A percentile compares a stretch with the other conserved stretches of the same genome.
phyloP scores from a whole-genome alignment of 768 basidiomycete species.

The Gelatoporia subvermispora region DNA sequence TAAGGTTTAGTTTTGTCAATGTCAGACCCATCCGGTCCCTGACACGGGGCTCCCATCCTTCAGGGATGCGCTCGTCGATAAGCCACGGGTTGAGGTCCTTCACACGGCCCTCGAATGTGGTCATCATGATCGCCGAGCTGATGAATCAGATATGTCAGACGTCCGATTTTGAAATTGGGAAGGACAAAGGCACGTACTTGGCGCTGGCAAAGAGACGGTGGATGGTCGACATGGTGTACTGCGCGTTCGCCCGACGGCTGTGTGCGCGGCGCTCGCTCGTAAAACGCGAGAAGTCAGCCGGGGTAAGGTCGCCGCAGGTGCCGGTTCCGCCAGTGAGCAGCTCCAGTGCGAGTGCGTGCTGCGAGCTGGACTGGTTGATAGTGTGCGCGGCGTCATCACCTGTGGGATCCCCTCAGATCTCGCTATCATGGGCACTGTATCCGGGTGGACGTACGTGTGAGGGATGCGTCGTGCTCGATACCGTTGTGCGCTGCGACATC shows the following conservation, averaged over 20 bases:
- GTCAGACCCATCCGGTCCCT: constrained; percentile 57
- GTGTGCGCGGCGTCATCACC: not conserved
- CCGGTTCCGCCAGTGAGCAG: constrained; percentile 54
- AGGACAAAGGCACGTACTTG: constrained; percentile 36
- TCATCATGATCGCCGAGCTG: constrained; percentile 59
- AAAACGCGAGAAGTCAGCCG: constrained; percentile 48
- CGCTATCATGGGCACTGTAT: not conserved
- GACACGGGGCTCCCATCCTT: constrained; percentile 64
- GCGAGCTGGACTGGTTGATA: not conserved
- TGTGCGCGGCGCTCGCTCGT: constrained; percentile 56
- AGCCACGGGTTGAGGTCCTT: constrained; percentile 51
- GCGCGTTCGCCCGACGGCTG: constrained; percentile 43
- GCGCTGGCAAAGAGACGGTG: constrained; percentile 59
- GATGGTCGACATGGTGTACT: constrained; percentile 39
- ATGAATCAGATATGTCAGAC: not conserved
- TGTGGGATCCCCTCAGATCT: not conserved
- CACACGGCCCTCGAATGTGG: constrained; percentile 61
- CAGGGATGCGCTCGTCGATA: constrained; percentile 65
- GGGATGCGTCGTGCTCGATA: constrained; percentile 67
- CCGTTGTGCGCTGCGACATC: constrained; percentile 73
- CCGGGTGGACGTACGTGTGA: constrained; percentile 41
- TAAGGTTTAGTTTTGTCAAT: constrained; percentile 46
- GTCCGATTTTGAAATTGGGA: not conserved
- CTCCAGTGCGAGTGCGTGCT: constrained; percentile 20
- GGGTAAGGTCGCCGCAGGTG: constrained; percentile 38